phyloP scores from a whole-genome alignment of 2,329 filamentous ascomycete species.

The Capronia epimyces region DNA sequence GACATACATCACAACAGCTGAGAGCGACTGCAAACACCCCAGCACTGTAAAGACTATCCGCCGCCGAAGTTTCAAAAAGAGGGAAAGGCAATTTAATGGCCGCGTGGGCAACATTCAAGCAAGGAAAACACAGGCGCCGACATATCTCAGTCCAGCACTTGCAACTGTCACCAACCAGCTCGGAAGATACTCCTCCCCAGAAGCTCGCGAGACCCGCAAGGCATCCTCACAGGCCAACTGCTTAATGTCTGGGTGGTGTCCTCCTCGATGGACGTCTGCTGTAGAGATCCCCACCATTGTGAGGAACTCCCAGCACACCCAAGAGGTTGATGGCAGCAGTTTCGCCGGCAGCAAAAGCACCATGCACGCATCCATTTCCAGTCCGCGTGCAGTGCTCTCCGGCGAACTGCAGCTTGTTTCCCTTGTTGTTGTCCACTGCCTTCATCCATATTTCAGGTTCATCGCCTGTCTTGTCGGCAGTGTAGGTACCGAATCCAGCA shows the following conservation, averaged over 20 bases:
- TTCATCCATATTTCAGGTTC: slow-evolving; percentile 36
- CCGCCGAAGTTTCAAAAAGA: not conserved
- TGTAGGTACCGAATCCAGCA: slow-evolving; percentile 42
- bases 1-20: not conserved
- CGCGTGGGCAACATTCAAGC: not conserved
- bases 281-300: slow-evolving; percentile 33
- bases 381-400: slow-evolving; percentile 40
- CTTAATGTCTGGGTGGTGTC: slow-evolving; percentile 21
- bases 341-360: slow-evolving; percentile 43
- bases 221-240: slow-evolving; percentile 1
- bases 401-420: slow-evolving; percentile 39
- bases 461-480: slow-evolving; percentile 44
- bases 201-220: not conserved
- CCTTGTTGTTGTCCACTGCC: slow-evolving; percentile 37
- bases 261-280: slow-evolving; percentile 20
- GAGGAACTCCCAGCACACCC: slow-evolving; percentile 34
- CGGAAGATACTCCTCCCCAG: slow-evolving; percentile 11
- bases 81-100: slow-evolving; percentile 1
- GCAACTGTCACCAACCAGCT: slow-evolving; percentile 11
- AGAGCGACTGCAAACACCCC: not conserved
- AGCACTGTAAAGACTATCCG: not conserved
- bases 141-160: slow-evolving; percentile 22
- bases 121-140: slow-evolving; percentile 9
- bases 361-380: slow-evolving; percentile 43
- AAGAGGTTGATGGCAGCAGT: slow-evolving; percentile 40